Evolutionary conservation across 139 green algal genomes (phyloP).

Genomic region (Volvox reticuliferus): DNA sequence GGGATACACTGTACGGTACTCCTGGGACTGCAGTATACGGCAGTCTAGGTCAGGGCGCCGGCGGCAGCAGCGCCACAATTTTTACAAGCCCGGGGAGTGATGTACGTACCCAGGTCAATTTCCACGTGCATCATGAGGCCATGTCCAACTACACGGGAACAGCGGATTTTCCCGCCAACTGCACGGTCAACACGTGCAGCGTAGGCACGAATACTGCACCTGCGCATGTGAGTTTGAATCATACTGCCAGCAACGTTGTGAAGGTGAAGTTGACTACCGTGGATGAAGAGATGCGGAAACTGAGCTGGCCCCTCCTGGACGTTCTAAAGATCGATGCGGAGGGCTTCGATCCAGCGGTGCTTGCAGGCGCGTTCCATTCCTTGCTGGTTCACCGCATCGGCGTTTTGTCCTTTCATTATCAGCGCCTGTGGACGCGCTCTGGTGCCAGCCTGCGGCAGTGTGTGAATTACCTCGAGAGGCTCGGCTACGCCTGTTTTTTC

Average conservation of each 20-base stretch:
- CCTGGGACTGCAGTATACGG: no score
- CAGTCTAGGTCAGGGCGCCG: no score
- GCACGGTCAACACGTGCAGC: neutral
- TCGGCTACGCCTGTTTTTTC: constrained; percentile 24
- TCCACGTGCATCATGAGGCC: neutral
- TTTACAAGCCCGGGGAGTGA: no score
- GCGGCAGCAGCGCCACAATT: no score
- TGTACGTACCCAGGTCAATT: neutral
- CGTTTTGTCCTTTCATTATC: neutral
- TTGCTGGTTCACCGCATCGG: neutral
- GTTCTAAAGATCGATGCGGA: constrained; percentile 21
- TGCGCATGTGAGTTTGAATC: no score
- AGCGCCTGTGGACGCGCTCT: neutral
- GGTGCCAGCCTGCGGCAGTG: neutral
- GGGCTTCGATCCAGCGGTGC: constrained; percentile 3
- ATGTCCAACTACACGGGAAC: neutral
- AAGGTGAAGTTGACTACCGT: neutral
- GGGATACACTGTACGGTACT: neutral
- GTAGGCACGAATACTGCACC: neutral
- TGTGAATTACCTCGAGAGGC: neutral
- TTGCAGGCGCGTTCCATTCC: neutral
- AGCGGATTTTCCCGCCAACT: neutral
- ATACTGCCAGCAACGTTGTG: neutral
- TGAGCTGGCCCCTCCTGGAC: neutral
- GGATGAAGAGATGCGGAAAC: neutral